These are phyloP conservation scores for Neurospora hispaniola DNA, from an alignment of 495 filamentous ascomycete genomes.

Conservation along the genomic window DNA sequence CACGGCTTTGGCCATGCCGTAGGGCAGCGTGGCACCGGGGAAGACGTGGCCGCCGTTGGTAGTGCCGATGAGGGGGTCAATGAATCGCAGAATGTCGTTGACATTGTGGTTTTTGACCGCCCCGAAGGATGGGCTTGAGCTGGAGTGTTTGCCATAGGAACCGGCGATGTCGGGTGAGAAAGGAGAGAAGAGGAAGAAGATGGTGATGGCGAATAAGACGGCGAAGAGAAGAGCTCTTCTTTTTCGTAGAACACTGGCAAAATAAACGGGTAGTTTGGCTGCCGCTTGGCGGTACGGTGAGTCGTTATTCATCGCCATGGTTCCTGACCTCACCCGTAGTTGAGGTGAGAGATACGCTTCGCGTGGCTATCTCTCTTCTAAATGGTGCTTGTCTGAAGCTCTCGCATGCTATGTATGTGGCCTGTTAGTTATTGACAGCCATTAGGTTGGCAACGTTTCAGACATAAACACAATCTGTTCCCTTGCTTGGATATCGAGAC, in stretches of 20 bases:
- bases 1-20: slow-evolving; percentile 61
- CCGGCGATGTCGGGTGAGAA: slow-evolving; percentile 18
- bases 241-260: slow-evolving; percentile 27
- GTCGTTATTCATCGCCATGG: not conserved
- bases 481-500: not conserved
- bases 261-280: slow-evolving; percentile 16
- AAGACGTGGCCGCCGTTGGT: slow-evolving; percentile 62
- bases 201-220: slow-evolving; percentile 18
- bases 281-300: slow-evolving; percentile 14
- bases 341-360: not conserved
- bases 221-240: slow-evolving; percentile 24
- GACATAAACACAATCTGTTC: not conserved
- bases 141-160: not conserved
- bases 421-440: not conserved
- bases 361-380: not conserved
- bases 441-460: not conserved
- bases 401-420: not conserved
- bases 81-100: slow-evolving; percentile 27
- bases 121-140: not conserved
- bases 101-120: not conserved
- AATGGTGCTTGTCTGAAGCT: not conserved
- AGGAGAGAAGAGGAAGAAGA: slow-evolving; percentile 16
- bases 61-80: slow-evolving; percentile 52
- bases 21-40: slow-evolving; percentile 59
- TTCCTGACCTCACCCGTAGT: not conserved